phyloP scores from a whole-genome alignment of 306 rosid species.

The Cucurbita pepo region DNA sequence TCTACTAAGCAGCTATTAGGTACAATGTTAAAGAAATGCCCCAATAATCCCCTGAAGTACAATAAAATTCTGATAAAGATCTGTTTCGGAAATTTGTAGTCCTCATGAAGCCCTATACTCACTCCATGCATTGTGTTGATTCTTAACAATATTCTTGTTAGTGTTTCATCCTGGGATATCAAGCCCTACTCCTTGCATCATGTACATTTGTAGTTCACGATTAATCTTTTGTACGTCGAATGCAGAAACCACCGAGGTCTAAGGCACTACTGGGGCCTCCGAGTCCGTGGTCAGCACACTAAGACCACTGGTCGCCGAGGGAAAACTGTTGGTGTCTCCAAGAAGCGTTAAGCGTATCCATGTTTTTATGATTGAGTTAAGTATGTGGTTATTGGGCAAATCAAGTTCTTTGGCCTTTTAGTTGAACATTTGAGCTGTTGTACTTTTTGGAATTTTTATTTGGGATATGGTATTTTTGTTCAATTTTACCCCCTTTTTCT shows the following conservation, averaged over 20 bases:
- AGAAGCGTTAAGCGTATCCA: conserved; percentile 49
- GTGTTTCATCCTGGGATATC: background rate
- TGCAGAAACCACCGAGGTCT: conserved; percentile 98
- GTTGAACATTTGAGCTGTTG: background rate
- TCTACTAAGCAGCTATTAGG: no score
- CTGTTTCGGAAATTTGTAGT: no score
- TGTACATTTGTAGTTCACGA: background rate
- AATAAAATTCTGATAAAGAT: no score
- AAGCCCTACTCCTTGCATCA: background rate
- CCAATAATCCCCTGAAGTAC: no score
- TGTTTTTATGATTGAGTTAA: background rate
- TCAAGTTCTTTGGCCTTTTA: conserved; percentile 7
- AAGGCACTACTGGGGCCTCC: conserved; percentile 98
- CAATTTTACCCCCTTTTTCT: background rate
- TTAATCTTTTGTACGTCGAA: background rate
- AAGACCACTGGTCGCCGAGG: conserved; percentile 98
- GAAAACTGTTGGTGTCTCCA: conserved; percentile 96
- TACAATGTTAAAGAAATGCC: no score
- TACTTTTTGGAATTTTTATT: background rate
- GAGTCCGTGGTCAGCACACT: conserved; percentile 98
- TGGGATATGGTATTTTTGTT: background rate
- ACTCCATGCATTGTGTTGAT: background rate
- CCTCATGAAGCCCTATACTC: no score
- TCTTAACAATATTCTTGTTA: background rate
- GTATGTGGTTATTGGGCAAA: conserved; percentile 1